Evolutionary conservation across 2,329 filamentous ascomycete species (phyloP).

Genomic region (Eurotiales sp.): DNA sequence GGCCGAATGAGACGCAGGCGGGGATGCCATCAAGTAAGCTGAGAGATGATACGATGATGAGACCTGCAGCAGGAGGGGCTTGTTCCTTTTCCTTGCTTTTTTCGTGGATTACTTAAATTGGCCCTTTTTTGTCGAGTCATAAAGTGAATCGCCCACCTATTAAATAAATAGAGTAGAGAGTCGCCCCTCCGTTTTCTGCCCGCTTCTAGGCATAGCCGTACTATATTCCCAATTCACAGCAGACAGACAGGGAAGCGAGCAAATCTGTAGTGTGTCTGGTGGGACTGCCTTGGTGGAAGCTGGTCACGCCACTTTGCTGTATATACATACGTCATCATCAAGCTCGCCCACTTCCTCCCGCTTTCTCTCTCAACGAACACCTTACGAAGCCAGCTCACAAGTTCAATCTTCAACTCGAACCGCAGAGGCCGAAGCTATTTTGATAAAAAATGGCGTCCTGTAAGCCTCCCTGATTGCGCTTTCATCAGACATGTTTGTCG

Average conservation of each 20-base stretch:
- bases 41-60: no score
- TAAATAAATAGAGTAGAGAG: no score
- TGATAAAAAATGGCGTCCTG: conserved; percentile 14
- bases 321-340: conserved; percentile 1
- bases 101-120: not conserved
- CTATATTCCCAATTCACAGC: not conserved
- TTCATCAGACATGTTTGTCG: not conserved
- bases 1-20: no score
- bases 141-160: no score
- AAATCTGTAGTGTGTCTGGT: not conserved
- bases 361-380: not conserved
- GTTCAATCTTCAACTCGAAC: not conserved
- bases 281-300: not conserved
- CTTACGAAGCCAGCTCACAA: no score
- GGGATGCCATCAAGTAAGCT: no score
- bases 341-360: not conserved
- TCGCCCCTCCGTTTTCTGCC: no score
- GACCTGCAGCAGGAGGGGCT: no score
- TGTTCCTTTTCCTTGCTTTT: not conserved
- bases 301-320: not conserved
- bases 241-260: no score
- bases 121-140: no score
- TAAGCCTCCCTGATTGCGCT: not conserved
- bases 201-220: no score
- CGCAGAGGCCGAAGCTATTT: no score